Percentiles rank a stretch among this genome's conserved stretches.
Evolutionary conservation across 805 yeast species (phyloP).

Genomic region (Lipomyces sp.): DNA sequence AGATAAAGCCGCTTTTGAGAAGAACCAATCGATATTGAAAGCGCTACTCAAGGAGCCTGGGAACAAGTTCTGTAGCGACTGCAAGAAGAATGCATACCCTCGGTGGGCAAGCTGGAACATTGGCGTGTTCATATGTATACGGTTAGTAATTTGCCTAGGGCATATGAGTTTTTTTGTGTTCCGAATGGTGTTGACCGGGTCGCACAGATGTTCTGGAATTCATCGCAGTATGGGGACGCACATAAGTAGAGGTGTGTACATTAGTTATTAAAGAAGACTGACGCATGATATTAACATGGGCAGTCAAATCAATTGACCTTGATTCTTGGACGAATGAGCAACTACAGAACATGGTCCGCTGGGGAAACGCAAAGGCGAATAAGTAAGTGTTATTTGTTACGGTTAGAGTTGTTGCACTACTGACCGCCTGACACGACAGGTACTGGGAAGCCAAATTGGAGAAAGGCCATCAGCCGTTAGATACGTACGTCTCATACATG

Average conservation of each 20-base stretch:
- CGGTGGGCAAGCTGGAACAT: conserved; percentile 98
- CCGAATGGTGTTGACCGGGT: background rate
- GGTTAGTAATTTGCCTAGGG: conserved; percentile 35
- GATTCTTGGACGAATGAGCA: conserved; percentile 98
- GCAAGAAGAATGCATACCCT: conserved; percentile 87
- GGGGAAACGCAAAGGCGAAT: conserved; percentile 87
- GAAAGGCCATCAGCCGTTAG: conserved; percentile 73
- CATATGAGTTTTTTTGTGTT: background rate
- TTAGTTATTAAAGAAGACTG: background rate
- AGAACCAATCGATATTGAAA: conserved; percentile 72
- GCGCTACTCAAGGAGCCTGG: conserved; percentile 75
- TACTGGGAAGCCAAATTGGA: conserved; percentile 88
- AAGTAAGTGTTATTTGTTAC: conserved; percentile 35
- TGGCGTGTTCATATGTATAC: conserved; percentile 88
- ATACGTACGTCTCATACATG: conserved; percentile 43
- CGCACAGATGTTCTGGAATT: conserved; percentile 82
- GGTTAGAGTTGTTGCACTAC: background rate
- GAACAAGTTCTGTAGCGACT: conserved; percentile 86
- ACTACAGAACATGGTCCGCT: conserved; percentile 73
- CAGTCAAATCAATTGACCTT: conserved; percentile 87
- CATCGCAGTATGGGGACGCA: conserved; percentile 96
- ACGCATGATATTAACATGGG: background rate
- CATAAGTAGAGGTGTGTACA: conserved; percentile 63
- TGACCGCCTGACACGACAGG: conserved; percentile 14
- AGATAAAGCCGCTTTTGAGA: conserved; percentile 48